These are phyloP conservation scores for Coemansia erecta DNA, from an alignment of 192 early-diverging fungal genomes.

Conservation along the genomic window DNA sequence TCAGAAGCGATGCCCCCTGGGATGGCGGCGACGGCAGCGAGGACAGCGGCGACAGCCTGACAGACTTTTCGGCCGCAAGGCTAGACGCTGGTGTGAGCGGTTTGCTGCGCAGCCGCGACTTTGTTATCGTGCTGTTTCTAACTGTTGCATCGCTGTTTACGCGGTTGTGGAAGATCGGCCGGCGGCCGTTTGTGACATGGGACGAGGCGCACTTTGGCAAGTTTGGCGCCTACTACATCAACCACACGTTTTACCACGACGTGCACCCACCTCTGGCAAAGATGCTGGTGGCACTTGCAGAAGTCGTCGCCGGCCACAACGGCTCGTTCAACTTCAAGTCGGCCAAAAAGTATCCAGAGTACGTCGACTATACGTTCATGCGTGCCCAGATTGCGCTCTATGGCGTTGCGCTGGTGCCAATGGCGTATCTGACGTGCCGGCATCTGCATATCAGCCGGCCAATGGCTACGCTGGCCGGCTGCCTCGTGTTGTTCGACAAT, in stretches of 20 bases:
- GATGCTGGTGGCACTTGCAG: conserved; percentile 69
- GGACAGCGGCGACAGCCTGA: conserved; percentile 5
- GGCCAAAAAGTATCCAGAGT: conserved; percentile 60
- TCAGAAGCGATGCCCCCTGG: background rate
- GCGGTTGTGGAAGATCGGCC: conserved; percentile 62
- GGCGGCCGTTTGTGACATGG: conserved; percentile 64
- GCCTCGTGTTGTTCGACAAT: conserved; percentile 68
- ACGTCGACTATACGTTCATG: conserved; percentile 68
- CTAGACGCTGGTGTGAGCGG: conserved; percentile 28
- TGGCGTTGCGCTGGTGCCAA: conserved; percentile 65
- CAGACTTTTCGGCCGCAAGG: conserved; percentile 29
- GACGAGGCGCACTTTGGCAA: conserved; percentile 65
- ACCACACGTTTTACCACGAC: conserved; percentile 93
- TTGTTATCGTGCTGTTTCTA: conserved; percentile 54
- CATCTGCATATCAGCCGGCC: conserved; percentile 57
- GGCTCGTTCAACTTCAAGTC: conserved; percentile 68
- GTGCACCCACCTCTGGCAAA: conserved; percentile 94
- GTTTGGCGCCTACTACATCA: conserved; percentile 92
- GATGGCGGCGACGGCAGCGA: conserved; percentile 3
- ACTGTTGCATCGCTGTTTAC: conserved; percentile 67
- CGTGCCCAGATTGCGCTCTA: conserved; percentile 62
- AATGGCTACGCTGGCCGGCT: conserved; percentile 56
- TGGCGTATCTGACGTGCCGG: conserved; percentile 67
- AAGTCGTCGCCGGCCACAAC: conserved; percentile 63
- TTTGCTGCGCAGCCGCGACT: conserved; percentile 51